Evolutionary conservation across 2,329 filamentous ascomycete species (phyloP).

Genomic region (Septoria petroselini): DNA sequence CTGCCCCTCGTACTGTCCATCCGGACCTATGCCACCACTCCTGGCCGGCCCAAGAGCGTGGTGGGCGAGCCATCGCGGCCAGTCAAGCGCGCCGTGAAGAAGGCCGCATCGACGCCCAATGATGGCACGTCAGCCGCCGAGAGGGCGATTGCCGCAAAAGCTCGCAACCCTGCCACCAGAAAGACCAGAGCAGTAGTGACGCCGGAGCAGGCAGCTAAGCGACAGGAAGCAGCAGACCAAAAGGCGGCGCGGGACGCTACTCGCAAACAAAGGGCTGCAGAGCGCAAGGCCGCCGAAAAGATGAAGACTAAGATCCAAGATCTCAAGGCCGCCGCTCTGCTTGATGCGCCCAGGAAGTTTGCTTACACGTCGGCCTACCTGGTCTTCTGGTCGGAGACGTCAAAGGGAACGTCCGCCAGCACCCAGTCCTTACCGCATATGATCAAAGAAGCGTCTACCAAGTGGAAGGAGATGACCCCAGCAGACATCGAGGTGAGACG

Average conservation of each 20-base stretch:
- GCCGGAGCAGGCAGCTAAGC: constrained; percentile 30
- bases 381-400: constrained; percentile 34
- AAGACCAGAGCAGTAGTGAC: constrained; percentile 26
- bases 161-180: constrained; percentile 16
- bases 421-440: constrained; percentile 39
- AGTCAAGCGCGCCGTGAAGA: constrained; percentile 35
- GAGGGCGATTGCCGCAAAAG: constrained; percentile 26
- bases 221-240: constrained; percentile 25
- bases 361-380: constrained; percentile 26
- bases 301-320: constrained; percentile 34
- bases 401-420: not conserved
- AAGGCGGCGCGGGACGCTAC: constrained; percentile 14
- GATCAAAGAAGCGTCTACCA: constrained; percentile 38
- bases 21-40: constrained; percentile 32
- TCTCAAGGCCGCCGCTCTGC: constrained; percentile 41
- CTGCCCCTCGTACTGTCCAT: constrained; percentile 19
- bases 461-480: constrained; percentile 48
- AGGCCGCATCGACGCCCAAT: constrained; percentile 22
- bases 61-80: constrained; percentile 35
- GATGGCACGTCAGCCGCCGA: constrained; percentile 26
- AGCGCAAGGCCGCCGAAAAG: constrained; percentile 16
- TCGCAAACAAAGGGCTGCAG: constrained; percentile 13
- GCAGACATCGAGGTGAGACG: constrained; percentile 46
- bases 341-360: constrained; percentile 32
- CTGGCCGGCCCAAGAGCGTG: constrained; percentile 34